phyloP scores from a whole-genome alignment of 2,329 filamentous ascomycete species.

The Phaeosphaeriaceae sp. region DNA sequence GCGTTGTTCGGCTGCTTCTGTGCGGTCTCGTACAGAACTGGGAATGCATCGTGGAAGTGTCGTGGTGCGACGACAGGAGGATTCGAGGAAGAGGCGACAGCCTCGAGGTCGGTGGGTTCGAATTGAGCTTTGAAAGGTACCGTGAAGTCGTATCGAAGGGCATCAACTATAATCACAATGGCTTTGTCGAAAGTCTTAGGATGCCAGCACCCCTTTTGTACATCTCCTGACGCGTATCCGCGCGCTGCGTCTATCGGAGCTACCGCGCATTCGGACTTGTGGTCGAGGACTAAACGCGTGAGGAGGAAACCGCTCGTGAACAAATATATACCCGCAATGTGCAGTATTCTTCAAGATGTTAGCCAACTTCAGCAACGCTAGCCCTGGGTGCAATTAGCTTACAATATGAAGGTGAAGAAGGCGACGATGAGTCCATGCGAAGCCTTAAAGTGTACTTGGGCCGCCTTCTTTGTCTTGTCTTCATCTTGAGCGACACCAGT shows the following conservation, averaged over 20 bases:
- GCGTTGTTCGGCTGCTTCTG: constrained; percentile 78
- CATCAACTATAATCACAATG: constrained; percentile 89
- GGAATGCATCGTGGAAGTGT: constrained; percentile 86
- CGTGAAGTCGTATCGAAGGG: constrained; percentile 95
- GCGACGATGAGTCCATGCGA: constrained; percentile 62
- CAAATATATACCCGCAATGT: constrained; percentile 82
- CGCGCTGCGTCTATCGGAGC: constrained; percentile 68
- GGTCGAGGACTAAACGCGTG: constrained; percentile 80
- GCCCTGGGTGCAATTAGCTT: constrained; percentile 16
- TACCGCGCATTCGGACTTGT: constrained; percentile 78
- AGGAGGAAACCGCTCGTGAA: constrained; percentile 96
- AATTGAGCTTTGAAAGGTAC: constrained; percentile 73
- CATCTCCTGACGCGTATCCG: constrained; percentile 48
- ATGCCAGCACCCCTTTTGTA: constrained; percentile 86
- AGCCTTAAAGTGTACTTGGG: constrained; percentile 61
- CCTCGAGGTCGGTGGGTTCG: constrained; percentile 48
- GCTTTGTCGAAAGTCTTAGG: constrained; percentile 92
- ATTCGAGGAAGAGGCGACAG: constrained; percentile 19
- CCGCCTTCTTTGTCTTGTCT: constrained; percentile 49
- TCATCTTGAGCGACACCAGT: constrained; percentile 31
- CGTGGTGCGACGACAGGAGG: constrained; percentile 50
- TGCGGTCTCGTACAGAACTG: constrained; percentile 85
- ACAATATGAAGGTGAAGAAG: constrained; percentile 75
- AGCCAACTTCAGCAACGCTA: not conserved
- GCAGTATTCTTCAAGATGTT: constrained; percentile 65